Percentiles rank a stretch among this genome's conserved stretches.
phyloP scores from a whole-genome alignment of 106 monocot species.

The Dendrobium officinale region DNA sequence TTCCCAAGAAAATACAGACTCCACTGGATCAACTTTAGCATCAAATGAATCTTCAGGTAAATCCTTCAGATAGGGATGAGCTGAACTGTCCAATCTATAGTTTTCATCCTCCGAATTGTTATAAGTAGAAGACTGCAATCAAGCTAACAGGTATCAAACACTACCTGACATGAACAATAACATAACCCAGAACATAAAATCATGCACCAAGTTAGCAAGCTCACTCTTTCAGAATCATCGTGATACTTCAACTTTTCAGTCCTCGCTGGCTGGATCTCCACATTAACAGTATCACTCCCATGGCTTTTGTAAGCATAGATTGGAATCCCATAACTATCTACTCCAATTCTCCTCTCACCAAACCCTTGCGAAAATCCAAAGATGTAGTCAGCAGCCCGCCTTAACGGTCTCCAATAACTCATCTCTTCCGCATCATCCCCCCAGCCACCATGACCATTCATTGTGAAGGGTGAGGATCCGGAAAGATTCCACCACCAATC shows the following conservation, averaged over 20 bases:
- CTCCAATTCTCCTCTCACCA: conserved; percentile 53
- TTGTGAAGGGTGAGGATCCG: conserved; percentile 20
- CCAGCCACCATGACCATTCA: not conserved
- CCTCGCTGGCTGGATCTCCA: conserved; percentile 34
- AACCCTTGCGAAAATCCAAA: conserved; percentile 58
- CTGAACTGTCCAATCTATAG: not conserved
- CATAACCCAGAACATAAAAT: not conserved
- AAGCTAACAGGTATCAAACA: not conserved
- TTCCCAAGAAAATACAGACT: conserved; percentile 3
- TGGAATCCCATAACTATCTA: conserved; percentile 46
- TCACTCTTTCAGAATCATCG: not conserved
- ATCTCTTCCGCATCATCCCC: conserved; percentile 11
- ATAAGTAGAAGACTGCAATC: not conserved
- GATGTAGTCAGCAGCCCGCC: conserved; percentile 61
- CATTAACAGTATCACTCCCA: conserved; percentile 13
- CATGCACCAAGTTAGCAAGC: not conserved
- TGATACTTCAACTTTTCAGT: conserved; percentile 19
- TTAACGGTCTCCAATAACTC: conserved; percentile 33
- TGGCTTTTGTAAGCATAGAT: conserved; percentile 49
- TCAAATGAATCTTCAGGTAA: not conserved
- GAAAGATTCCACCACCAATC: conserved; percentile 8
- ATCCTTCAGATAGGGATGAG: not conserved
- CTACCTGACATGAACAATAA: not conserved
- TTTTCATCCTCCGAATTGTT: not conserved
- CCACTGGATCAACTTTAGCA: not conserved